Percentiles rank a stretch among this genome's conserved stretches.
Evolutionary conservation across 306 rosid genomes (phyloP).

Genomic region (Astragalus glycyphyllos): DNA sequence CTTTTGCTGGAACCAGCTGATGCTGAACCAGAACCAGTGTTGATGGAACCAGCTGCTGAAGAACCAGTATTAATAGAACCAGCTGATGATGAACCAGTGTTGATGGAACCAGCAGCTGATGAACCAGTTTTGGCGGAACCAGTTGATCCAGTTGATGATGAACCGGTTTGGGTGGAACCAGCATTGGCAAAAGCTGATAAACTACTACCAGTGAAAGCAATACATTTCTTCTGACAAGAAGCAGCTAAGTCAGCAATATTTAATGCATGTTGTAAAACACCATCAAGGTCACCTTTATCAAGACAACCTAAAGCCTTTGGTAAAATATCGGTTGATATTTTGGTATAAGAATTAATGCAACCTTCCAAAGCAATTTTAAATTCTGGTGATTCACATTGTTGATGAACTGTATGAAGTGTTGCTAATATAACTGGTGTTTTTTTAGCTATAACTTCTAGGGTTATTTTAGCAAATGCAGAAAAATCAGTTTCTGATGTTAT

Average conservation of each 20-base stretch:
- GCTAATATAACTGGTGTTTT: not conserved
- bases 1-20: too few species aligned
- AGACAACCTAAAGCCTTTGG: not conserved
- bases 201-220: not conserved
- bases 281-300: not conserved
- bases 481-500: not conserved
- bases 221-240: slow-evolving; percentile 26
- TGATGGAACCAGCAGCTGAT: too few species aligned
- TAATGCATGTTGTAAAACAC: not conserved
- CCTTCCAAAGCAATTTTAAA: not conserved
- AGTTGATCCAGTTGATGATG: too few species aligned
- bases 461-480: slow-evolving; percentile 7
- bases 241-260: not conserved
- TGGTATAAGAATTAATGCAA: slow-evolving; percentile 13
- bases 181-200: not conserved
- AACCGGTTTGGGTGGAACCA: too few species aligned
- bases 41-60: too few species aligned
- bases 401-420: not conserved
- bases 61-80: too few species aligned
- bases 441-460: not conserved
- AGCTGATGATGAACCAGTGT: too few species aligned
- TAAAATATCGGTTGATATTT: not conserved
- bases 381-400: not conserved
- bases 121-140: too few species aligned
- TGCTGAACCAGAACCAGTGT: too few species aligned